Evolutionary conservation across 768 basidiomycete genomes (phyloP).

Genomic region (Coprinopsis marcescibilis): DNA sequence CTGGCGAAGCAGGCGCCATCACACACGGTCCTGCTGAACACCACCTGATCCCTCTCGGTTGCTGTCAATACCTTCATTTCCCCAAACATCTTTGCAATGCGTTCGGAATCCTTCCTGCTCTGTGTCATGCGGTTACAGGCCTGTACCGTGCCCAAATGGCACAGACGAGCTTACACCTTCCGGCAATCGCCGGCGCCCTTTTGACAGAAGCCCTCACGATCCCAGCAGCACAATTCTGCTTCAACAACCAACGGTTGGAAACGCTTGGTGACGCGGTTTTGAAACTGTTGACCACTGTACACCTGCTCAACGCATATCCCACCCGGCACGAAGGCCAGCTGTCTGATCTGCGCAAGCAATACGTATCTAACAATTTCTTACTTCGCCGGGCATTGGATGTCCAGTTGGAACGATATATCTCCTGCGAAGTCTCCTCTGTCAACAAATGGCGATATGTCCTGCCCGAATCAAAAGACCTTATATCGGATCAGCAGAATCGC

Average conservation of each 20-base stretch:
- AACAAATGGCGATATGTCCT: slow-evolving; percentile 55
- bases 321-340: slow-evolving; percentile 83
- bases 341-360: slow-evolving; percentile 52
- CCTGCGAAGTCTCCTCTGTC: slow-evolving; percentile 48
- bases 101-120: slow-evolving; percentile 56
- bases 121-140: slow-evolving; percentile 63
- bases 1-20: not conserved
- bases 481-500: slow-evolving; percentile 10
- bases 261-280: slow-evolving; percentile 84
- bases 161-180: slow-evolving; percentile 51
- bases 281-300: slow-evolving; percentile 68
- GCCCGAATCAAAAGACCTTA: slow-evolving; percentile 26
- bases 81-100: slow-evolving; percentile 42
- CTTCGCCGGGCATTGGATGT: slow-evolving; percentile 60
- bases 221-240: slow-evolving; percentile 56
- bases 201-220: slow-evolving; percentile 74
- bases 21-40: slow-evolving; percentile 1
- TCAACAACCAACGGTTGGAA: slow-evolving; percentile 82
- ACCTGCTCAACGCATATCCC: slow-evolving; percentile 72
- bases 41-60: slow-evolving; percentile 32
- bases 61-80: slow-evolving; percentile 52
- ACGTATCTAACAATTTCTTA: slow-evolving; percentile 67
- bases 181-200: slow-evolving; percentile 48
- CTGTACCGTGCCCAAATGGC: slow-evolving; percentile 53
- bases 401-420: slow-evolving; percentile 58